Conservation (phyloP, 2,329 filamentous ascomycete species). For the Boeremia lycopersici region DNA sequence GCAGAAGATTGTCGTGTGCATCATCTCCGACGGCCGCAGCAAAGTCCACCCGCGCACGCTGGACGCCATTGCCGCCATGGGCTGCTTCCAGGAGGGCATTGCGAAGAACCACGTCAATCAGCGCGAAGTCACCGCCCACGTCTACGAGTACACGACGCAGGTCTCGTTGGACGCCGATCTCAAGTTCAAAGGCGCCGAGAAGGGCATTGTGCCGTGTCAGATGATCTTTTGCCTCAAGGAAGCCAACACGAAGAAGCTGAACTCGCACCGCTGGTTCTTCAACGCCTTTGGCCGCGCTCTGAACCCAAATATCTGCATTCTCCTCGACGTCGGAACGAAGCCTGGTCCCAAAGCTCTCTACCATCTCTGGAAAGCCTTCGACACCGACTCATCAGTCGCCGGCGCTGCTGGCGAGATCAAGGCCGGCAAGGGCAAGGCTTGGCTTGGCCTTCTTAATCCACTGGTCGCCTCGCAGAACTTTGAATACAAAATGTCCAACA, state of each 20-base stretch:
- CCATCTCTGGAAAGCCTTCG: constrained; percentile 98
- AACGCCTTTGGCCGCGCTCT: constrained; percentile 93
- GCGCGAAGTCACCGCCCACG: constrained; percentile 91
- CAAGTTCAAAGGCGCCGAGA: constrained; percentile 98
- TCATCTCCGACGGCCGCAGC: constrained; percentile 92
- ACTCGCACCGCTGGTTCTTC: constrained; percentile 99
- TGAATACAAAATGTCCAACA: constrained; percentile 99
- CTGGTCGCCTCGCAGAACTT: constrained; percentile 98
- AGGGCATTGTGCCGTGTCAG: constrained; percentile 97
- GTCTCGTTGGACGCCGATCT: constrained; percentile 94
- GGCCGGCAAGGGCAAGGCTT: constrained; percentile 88
- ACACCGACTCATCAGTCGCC: constrained; percentile 95
- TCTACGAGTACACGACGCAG: constrained; percentile 99
- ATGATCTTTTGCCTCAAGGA: constrained; percentile 99
- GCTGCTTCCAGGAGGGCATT: constrained; percentile 97
- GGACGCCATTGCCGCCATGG: constrained; percentile 93
- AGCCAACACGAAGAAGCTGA: constrained; percentile 96
- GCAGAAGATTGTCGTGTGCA: constrained; percentile 99
- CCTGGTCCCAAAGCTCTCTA: constrained; percentile 91
- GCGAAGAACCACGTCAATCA: constrained; percentile 98
- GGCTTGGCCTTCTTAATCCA: constrained; percentile 85
- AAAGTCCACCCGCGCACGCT: constrained; percentile 92
- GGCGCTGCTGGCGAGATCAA: constrained; percentile 98
- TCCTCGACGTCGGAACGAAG: constrained; percentile 94
- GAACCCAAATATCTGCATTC: constrained; percentile 94